Percentiles rank a stretch among this genome's conserved stretches.
phyloP scores from a whole-genome alignment of 768 basidiomycete species.

The Pulveroboletus sp. region DNA sequence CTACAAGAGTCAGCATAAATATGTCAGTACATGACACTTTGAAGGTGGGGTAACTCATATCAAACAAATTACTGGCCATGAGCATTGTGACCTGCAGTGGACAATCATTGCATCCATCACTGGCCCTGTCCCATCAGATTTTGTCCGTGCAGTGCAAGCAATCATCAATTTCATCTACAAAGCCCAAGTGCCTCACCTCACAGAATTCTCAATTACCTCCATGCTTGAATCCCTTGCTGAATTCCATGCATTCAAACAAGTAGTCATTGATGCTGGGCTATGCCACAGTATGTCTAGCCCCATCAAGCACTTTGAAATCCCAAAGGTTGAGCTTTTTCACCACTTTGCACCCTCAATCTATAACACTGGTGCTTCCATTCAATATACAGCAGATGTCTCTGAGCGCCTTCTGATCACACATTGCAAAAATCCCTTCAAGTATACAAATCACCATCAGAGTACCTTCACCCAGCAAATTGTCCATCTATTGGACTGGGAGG shows the following conservation, averaged over 20 bases:
- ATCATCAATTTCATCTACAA: slow-evolving; percentile 27
- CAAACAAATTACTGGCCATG: slow-evolving; percentile 41
- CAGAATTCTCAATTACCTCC: background rate
- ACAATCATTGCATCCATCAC: slow-evolving; percentile 26
- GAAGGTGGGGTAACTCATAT: slow-evolving; percentile 35
- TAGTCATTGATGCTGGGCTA: slow-evolving; percentile 9
- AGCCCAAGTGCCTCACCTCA: slow-evolving; percentile 16
- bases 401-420: slow-evolving; percentile 5
- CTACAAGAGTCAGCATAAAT: slow-evolving; percentile 4
- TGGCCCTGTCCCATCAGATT: background rate
- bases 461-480: slow-evolving; percentile 22
- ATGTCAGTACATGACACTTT: slow-evolving; percentile 34
- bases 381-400: slow-evolving; percentile 26
- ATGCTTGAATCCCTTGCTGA: slow-evolving; percentile 4
- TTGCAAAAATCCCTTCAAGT: slow-evolving; percentile 25
- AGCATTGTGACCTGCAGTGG: slow-evolving; percentile 36
- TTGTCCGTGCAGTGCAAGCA: slow-evolving; percentile 6
- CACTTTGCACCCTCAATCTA: slow-evolving; percentile 12
- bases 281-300: background rate
- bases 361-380: slow-evolving; percentile 20
- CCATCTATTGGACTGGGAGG: slow-evolving; percentile 5
- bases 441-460: slow-evolving; percentile 21
- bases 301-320: slow-evolving; percentile 24
- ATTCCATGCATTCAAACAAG: slow-evolving; percentile 16
- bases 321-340: slow-evolving; percentile 13